Evolutionary conservation across 192 early-diverging fungal genomes (phyloP), one percentile per base, ranked within the genome.

Genomic region (Obelidium mucronatum): DNA sequence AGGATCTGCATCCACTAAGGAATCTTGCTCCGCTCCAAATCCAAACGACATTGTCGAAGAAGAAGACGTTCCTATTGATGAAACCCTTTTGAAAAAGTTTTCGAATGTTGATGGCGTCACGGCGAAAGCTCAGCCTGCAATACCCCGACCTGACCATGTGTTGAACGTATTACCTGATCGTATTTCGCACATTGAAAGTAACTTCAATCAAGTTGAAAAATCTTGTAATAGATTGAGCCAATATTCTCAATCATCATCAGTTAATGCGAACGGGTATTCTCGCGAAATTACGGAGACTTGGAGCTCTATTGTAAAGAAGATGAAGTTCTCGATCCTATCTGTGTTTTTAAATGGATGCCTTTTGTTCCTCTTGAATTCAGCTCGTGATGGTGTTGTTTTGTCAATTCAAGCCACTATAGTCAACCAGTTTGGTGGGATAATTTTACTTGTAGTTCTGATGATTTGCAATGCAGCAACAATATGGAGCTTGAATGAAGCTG

Each of bases 281-380:
- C 39, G 48, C 28, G 67, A 69, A 36, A 53, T 69, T 30, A 35
- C 67, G 17, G 67, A 69, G n/a, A 69, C 67, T 17, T 52, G 40
- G 48, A 44, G n/a, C 2, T 52, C 67, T 26, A 69, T 52, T 11
- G 15, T 72, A 19, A 39, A 35, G 11, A 6, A 54, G 17, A 72
- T 72, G 51, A 35, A 31, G 52, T 54, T 8, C 31, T 39, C 19
- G 24, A 1, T 72, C 19, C 15, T 67, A 11, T 28, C 74, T 15
- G 53, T 67, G 15, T 40, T 30, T 2, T 6, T 67, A 4, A 76
- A 76, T 67, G 54, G 17, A 26, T 1, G 22, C 3, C 54, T 76
- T 17, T 24, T 76, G 19, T 22, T 0, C 26, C 28, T 76, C 1
- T 19, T 56, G 4, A 19, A 53, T 0, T n/a, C 1, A 5, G 31